Evolutionary conservation across 495 filamentous ascomycete species (phyloP).

Genomic region (Aspergillus leporis): DNA sequence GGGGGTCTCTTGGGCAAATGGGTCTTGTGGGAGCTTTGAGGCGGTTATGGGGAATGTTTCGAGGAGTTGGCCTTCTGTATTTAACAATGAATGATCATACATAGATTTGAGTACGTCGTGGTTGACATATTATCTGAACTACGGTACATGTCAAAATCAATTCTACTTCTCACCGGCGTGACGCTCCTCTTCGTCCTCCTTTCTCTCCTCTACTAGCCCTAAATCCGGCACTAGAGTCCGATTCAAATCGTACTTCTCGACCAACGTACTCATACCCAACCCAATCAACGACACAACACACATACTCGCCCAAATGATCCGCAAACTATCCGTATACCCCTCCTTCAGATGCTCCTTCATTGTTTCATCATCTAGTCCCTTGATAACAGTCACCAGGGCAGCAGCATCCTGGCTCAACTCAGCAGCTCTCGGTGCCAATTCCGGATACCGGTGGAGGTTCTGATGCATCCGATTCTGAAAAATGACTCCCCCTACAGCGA

Average conservation of each 20-base stretch:
- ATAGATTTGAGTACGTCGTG: too few species aligned
- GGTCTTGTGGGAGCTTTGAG: background rate
- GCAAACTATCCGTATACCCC: constrained; percentile 57
- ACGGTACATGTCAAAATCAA: too few species aligned
- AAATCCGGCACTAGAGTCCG: constrained; percentile 50
- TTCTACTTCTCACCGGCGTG: constrained; percentile 9
- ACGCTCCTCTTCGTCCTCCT: constrained; percentile 8
- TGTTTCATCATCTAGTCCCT: constrained; percentile 46
- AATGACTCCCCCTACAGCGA: constrained; percentile 56
- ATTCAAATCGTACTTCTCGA: constrained; percentile 55
- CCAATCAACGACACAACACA: constrained; percentile 54
- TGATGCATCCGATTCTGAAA: constrained; percentile 61
- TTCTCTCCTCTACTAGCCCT: constrained; percentile 35
- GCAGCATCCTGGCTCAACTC: constrained; percentile 58
- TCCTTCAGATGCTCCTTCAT: constrained; percentile 47
- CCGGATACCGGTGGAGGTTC: constrained; percentile 44
- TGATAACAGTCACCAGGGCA: constrained; percentile 58
- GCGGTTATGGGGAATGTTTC: background rate
- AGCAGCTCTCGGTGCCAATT: constrained; percentile 44
- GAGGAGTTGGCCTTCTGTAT: background rate
- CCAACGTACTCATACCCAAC: constrained; percentile 49
- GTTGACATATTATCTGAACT: too few species aligned
- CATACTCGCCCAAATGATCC: constrained; percentile 57
- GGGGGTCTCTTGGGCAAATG: background rate
- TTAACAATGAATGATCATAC: background rate